phyloP scores from a whole-genome alignment of 2,329 filamentous ascomycete genomes.

The Cladosporium sp. region DNA sequence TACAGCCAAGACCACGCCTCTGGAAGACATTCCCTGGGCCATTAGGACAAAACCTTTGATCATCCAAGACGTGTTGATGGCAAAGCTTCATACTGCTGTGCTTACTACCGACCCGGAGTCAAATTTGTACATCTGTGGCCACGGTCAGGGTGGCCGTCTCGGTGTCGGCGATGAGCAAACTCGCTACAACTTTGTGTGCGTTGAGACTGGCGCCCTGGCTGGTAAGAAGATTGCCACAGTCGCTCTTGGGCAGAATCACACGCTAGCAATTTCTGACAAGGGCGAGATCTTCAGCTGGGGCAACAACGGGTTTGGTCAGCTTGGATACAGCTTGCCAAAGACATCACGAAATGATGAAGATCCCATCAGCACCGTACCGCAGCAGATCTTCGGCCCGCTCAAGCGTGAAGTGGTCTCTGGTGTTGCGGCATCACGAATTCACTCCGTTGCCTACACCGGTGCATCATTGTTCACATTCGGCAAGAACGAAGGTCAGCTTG shows the following conservation, averaged over 20 bases:
- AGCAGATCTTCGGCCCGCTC: constrained; percentile 86
- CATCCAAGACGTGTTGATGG: constrained; percentile 80
- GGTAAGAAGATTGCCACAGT: constrained; percentile 75
- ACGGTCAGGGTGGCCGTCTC: constrained; percentile 85
- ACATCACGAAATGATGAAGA: constrained; percentile 73
- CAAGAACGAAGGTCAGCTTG: constrained; percentile 91
- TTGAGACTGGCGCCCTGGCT: constrained; percentile 71
- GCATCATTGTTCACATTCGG: constrained; percentile 89
- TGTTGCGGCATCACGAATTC: constrained; percentile 82
- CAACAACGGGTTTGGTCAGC: constrained; percentile 78
- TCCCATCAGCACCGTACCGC: constrained; percentile 75
- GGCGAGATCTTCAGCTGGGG: constrained; percentile 97
- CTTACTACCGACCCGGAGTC: constrained; percentile 83
- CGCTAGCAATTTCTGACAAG: constrained; percentile 76
- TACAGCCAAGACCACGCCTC: constrained; percentile 32
- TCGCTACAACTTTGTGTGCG: constrained; percentile 79
- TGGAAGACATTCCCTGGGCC: constrained; percentile 67
- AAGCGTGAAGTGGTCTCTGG: constrained; percentile 83
- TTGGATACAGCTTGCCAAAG: constrained; percentile 78
- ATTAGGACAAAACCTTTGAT: constrained; percentile 71
- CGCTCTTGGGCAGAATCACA: constrained; percentile 88
- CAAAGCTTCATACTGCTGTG: constrained; percentile 88
- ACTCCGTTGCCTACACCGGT: constrained; percentile 85
- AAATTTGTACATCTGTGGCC: constrained; percentile 89
- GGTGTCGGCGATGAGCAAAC: constrained; percentile 89